Evolutionary conservation across 257 asterid genomes (phyloP).

Genomic region (Solanum corneliomulleri): DNA sequence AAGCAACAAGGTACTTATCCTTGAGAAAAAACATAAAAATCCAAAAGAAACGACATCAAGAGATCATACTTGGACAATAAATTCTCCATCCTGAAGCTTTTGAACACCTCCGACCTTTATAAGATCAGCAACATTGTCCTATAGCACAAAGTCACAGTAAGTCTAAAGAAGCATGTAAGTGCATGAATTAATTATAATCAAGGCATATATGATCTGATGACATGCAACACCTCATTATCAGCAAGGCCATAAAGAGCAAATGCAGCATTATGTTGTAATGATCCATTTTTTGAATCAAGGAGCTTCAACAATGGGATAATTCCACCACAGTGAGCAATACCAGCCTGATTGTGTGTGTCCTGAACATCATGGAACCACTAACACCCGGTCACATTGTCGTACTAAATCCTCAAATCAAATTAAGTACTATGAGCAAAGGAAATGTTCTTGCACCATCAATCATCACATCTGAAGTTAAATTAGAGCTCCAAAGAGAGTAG

Average conservation of each 20-base stretch:
- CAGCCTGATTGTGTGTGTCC: constrained; percentile 98
- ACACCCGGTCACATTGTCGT: neutral
- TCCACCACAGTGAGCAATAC: constrained; percentile 95
- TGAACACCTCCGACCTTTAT: constrained; percentile 91
- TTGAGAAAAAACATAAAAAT: neutral
- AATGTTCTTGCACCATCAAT: neutral
- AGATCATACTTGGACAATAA: constrained; percentile 71
- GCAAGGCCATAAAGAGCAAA: constrained; percentile 99
- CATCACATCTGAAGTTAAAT: neutral
- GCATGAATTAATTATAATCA: neutral
- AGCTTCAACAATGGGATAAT: constrained; percentile 72
- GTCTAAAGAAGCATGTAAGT: neutral
- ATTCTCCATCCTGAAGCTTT: constrained; percentile 96
- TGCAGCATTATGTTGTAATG: constrained; percentile 98
- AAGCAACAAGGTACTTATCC: neutral
- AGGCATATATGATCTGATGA: neutral
- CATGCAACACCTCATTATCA: constrained; percentile 70
- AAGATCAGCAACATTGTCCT: constrained; percentile 96
- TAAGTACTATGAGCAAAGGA: neutral
- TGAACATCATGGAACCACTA: constrained; percentile 7
- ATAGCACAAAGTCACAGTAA: constrained; percentile 7
- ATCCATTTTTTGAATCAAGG: constrained; percentile 89
- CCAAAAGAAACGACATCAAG: neutral
- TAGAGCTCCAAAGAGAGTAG: neutral
- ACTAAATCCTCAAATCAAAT: neutral